Base-by-base conservation (phyloP, 768 basidiomycete genomes). In the Trametes meyenii region DNA sequence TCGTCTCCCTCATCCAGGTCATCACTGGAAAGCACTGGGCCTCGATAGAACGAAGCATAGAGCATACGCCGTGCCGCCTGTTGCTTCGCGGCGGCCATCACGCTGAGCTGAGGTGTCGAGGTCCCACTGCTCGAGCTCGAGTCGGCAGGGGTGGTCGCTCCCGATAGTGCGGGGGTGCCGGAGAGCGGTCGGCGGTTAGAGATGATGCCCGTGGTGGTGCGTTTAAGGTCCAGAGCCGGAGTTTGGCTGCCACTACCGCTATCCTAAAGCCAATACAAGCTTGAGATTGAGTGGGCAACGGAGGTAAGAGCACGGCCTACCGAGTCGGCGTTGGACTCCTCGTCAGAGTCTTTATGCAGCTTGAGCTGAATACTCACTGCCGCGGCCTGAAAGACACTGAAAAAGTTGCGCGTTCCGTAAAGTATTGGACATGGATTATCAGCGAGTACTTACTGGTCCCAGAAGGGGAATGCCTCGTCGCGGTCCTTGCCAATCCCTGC, bases 401-500 rank as follows among this genome's bases (percentile, higher is more conserved):
- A 2, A 2, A 13, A 16, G 5, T 29, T 36, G 6, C 24, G 12
- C 16, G 1, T 53, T 42, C 51, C 26, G 50, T 36, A 2, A 38
- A n/a, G 3, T 19, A 16, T n/a, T 17, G 26, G 21, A 53, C 33
- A 52, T 16, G n/a, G 49, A 8, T 38, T 46, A 42, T 33, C 24
- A 21, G 50, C 35, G 8, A n/a, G 48, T 48, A 82, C 92, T 74
- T 68, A 96, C 94, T 97, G 94, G 73, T 98, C 95, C 95, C 95
- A 98, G 83, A 98, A 98, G 52, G 95, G 94, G 71, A 95, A 94
- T 0, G 94, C 93, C 67, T 96, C 94, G 69, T 96, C 95, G 66
- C 94, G 83, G 73, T 98, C 93, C 72, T 94, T 95, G 58, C 95
- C 95, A 60, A 98, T 74, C 2, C 95, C 95, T 11, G 85, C 77